Percentiles rank a stretch among this genome's conserved stretches.
Evolutionary conservation across 2,329 filamentous ascomycete species (phyloP).

Genomic region (Leptographium radiaticola): DNA sequence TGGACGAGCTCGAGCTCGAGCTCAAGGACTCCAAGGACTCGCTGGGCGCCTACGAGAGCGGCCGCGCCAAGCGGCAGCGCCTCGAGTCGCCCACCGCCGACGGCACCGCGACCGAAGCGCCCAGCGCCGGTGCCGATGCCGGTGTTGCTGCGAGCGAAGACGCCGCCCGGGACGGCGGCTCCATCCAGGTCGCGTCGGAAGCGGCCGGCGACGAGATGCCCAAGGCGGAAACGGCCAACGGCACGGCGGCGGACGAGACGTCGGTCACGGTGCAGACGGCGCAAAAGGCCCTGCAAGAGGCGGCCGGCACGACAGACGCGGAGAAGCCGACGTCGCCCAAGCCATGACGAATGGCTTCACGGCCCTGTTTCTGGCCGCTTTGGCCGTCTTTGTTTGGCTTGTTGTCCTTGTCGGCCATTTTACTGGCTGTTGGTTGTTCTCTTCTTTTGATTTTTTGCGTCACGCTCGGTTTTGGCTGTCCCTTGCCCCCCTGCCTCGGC

Average conservation of each 20-base stretch:
- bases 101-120: too few species aligned
- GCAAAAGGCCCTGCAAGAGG: background rate
- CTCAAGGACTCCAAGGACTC: slow-evolving; percentile 24
- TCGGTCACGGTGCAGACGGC: background rate
- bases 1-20: slow-evolving; percentile 65
- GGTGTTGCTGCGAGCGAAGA: background rate
- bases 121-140: background rate
- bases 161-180: background rate
- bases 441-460: background rate
- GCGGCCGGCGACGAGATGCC: background rate
- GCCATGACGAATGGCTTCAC: background rate
- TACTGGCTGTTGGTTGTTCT: background rate
- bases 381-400: background rate
- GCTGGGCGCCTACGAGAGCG: slow-evolving; percentile 15
- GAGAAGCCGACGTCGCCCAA: background rate
- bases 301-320: background rate
- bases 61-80: slow-evolving; percentile 18
- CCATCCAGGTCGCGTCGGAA: background rate
- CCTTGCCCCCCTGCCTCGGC: too few species aligned
- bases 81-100: slow-evolving; percentile 8
- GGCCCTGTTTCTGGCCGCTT: background rate
- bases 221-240: background rate
- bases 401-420: background rate
- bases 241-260: background rate
- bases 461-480: background rate